Base-by-base conservation (phyloP, 2,329 filamentous ascomycete genomes). In the Xylaria sp. region DNA sequence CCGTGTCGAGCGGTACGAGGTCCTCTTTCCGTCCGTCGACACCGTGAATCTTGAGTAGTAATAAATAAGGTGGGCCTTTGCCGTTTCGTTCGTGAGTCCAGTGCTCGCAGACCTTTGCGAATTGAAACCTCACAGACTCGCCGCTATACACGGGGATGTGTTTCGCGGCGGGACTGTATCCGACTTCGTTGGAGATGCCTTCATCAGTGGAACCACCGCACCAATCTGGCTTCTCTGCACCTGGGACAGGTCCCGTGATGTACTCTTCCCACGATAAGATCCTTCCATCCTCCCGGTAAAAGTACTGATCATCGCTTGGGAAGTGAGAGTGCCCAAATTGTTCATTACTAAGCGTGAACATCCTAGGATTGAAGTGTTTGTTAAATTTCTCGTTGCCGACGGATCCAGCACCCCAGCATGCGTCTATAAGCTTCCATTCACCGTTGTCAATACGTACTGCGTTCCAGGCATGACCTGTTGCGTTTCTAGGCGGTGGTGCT, bases 361-460 rank as follows among this genome's bases (percentile, higher is more conserved):
- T 80, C 7, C 84, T 79, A 0, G 93, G 88, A 0, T 83, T 85
- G 78, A 98, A 97, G 2, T 83, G 78, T 73, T 91, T 86, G 51
- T 86, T 86, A 81, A 94, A 98, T 1, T 83, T 79, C 65, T 85
- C 80, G 17, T 76, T 83, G 51, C 84, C 80, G 8, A 97, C 80
- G 69, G 88, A 84, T 1, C 95, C 95, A 0, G 95, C 93, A 47
- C 96, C 96, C 96, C 96, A 99, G 78, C 95, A 98, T 0, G 92
- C 81, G 76, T 99, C 96, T 57, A 98, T 82, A 1, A 98, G 86
- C 80, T 98, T 97, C 95, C 95, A 98, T 71, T 89, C 88, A 1
- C 93, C 93, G 30, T 90, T 88, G 74, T 98, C 95, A 67, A 98
- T 93, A 60, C 89, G 87, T 6, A 98, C 93, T 0, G 92, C 94